Base-by-base conservation (phyloP, 495 filamentous ascomycete genomes). In the Daldinia vernicosa region DNA sequence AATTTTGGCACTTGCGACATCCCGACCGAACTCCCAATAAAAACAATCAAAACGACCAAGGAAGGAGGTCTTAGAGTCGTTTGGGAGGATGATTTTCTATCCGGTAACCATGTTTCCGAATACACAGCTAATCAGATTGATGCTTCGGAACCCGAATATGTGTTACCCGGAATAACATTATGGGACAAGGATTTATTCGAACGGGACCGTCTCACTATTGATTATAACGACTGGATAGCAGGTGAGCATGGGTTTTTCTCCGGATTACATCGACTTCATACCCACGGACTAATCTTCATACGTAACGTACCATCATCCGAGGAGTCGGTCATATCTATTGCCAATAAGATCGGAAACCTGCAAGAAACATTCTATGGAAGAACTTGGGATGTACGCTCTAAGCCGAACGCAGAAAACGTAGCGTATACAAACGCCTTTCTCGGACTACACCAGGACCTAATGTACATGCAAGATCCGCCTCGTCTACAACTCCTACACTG, bases 401-500 rank as follows among this genome's bases (percentile, higher is more conserved):
- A 93, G 33, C 88, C 91, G 2, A 69, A 89, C 50, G 91, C 93
- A 43, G 93, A 92, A 76, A 98, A 98, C 72, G 89, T 98, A 7
- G 95, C 95, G 14, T 97, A 98, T 80, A 97, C 94, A 4, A 88
- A 82, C 75, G 82, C 89, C 47, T 88, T 88, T 70, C 88, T 97
- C 1, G 92, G 91, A 17, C 87, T 95, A 39, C 95, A 98, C 79
- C 95, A 97, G 90, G 95, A 98, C 74, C 86, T 97, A 28, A 84
- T 97, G 75, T 98, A 98, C 82, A 90, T 95, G 83, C 80, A 84
- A 14, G 86, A 91, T 26, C 87, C 92, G 8, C 95, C 95, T 0
- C 87, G 88, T 19, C 84, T 93, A 62, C 95, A 98, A 80, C 81
- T 97, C 17, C 85, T 98, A 5, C 95, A 97, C 77, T 97, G 94